Percentiles rank a stretch among this genome's conserved stretches.
Evolutionary conservation across 495 filamentous ascomycete genomes (phyloP).

Genomic region (Cetradonia linearis): DNA sequence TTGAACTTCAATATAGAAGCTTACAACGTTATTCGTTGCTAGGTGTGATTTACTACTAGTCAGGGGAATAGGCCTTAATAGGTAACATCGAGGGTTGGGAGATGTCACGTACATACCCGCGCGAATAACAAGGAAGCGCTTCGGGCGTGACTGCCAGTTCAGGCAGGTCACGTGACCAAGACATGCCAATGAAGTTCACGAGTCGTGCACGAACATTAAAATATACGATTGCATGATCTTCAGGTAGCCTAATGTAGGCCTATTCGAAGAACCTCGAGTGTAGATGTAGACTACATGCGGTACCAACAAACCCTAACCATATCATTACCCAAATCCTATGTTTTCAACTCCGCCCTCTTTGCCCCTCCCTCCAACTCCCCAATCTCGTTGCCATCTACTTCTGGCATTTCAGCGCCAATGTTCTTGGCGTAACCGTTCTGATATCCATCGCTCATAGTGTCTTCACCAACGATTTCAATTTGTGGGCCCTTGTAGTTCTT

Average conservation of each 20-base stretch:
- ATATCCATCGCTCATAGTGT: background rate
- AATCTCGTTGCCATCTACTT: background rate
- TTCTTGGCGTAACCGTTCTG: background rate
- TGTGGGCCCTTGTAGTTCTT: constrained; percentile 60
- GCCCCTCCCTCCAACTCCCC: background rate
- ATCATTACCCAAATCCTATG: background rate
- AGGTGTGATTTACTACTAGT: too few relatives aligned
- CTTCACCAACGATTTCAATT: constrained; percentile 35
- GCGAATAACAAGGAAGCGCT: background rate
- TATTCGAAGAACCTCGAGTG: background rate
- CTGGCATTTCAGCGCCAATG: background rate
- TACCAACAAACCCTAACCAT: background rate
- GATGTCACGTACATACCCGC: background rate
- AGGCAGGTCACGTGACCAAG: too few relatives aligned
- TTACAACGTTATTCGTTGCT: too few relatives aligned
- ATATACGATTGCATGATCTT: background rate
- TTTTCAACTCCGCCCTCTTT: background rate
- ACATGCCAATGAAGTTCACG: too few relatives aligned
- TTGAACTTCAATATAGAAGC: too few relatives aligned
- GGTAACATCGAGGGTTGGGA: background rate
- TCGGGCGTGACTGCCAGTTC: background rate
- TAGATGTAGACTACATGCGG: background rate
- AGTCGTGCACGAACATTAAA: too few relatives aligned
- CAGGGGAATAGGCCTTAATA: too few relatives aligned
- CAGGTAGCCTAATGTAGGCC: background rate